These are phyloP conservation scores for Lactarius deliciosus DNA, from an alignment of 768 basidiomycete species.

Conservation along the genomic window DNA sequence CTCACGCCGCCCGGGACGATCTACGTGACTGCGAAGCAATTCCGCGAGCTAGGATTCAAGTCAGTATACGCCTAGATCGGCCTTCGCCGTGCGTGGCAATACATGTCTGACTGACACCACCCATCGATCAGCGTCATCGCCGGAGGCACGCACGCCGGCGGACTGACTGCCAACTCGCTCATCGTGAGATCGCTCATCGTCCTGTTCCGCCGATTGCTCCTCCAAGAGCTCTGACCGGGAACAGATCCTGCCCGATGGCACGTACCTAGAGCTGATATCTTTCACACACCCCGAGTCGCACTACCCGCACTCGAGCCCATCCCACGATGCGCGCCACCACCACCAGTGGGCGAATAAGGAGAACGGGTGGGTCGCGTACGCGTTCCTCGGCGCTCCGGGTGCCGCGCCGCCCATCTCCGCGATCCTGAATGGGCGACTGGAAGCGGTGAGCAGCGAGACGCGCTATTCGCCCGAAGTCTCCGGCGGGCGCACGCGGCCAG, in stretches of 20 bases:
- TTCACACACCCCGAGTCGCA: constrained; percentile 56
- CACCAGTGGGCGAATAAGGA: constrained; percentile 54
- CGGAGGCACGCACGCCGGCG: constrained; percentile 65
- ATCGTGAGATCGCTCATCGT: constrained; percentile 43
- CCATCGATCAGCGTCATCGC: constrained; percentile 52
- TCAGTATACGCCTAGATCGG: constrained; percentile 34
- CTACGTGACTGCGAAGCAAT: constrained; percentile 48
- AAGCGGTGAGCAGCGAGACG: constrained; percentile 36
- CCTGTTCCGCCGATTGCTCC: constrained; percentile 3
- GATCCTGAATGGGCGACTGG: constrained; percentile 54
- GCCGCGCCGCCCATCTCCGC: constrained; percentile 44
- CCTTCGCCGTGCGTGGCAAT: neutral
- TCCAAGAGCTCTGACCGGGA: neutral
- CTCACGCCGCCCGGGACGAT: constrained; percentile 65
- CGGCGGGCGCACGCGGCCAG: constrained; percentile 56
- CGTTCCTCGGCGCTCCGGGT: constrained; percentile 53
- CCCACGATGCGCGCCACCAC: constrained; percentile 43
- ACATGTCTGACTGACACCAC: neutral
- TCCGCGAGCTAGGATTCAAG: constrained; percentile 66
- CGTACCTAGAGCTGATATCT: constrained; percentile 68
- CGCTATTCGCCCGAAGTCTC: constrained; percentile 46
- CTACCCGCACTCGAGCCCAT: constrained; percentile 53
- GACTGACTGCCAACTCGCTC: constrained; percentile 63
- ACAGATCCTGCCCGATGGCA: constrained; percentile 55
- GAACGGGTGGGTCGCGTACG: constrained; percentile 69